phyloP scores from a whole-genome alignment of 208 protist species.

The Trypanosoma melophagium region DNA sequence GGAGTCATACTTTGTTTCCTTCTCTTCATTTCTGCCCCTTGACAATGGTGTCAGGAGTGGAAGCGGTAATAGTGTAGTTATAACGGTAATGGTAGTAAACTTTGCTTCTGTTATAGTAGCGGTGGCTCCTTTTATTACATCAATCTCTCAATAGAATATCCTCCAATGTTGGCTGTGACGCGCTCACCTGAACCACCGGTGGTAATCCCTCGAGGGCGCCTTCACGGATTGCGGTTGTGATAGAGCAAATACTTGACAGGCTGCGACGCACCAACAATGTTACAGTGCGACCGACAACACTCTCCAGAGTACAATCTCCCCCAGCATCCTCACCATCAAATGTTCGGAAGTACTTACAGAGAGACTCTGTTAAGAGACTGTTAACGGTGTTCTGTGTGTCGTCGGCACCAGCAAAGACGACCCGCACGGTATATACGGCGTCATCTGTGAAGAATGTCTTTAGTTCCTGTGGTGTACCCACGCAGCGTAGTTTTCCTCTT shows the following conservation, averaged over 20 bases:
- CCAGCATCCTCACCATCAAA: neutral
- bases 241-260: constrained; percentile 44
- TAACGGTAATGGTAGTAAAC: too few relatives aligned
- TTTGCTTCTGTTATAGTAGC: neutral
- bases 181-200: constrained; percentile 52
- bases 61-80: too few relatives aligned
- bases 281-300: constrained; percentile 49
- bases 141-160: constrained; percentile 46
- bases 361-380: neutral
- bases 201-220: constrained; percentile 44
- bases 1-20: too few relatives aligned
- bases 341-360: constrained; percentile 16
- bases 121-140: neutral
- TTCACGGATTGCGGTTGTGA: constrained; percentile 42
- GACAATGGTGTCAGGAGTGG: neutral
- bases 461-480: constrained; percentile 67
- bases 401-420: constrained; percentile 34
- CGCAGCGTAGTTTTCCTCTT: constrained; percentile 40
- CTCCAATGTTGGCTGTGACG: constrained; percentile 68
- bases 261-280: constrained; percentile 37
- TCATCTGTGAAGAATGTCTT: constrained; percentile 42
- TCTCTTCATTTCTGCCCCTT: too few relatives aligned
- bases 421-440: constrained; percentile 47
- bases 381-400: neutral
- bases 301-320: constrained; percentile 38